Evolutionary conservation across 1,284 basidiomycete species (phyloP), one percentile per base, ranked within the genome.

Genomic region (Erythrobasidium hasegawianum): DNA sequence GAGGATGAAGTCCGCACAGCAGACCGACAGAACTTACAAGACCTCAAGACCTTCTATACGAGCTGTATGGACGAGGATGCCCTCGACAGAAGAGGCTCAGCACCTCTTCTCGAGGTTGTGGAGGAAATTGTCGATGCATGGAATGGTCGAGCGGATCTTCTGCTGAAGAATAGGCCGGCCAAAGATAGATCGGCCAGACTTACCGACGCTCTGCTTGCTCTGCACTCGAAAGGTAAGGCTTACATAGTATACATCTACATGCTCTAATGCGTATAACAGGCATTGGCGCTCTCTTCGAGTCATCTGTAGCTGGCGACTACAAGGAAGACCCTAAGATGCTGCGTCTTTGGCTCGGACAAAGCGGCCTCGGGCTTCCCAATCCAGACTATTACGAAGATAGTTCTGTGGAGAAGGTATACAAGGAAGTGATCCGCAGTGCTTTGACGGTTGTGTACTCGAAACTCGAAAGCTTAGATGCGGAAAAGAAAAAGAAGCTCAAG

Each of bases 321-420:
- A 90, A 88, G 24, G 81, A 85, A n/a, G 90, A 97, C 75, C 92
- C 95, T 0, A 88, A 93, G 72, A 78, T 83, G 52, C 91, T 95
- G 84, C 84, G 85, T 0, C 81, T 94, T 16, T 92, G 87, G 86
- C 85, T 97, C 74, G 86, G 83, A 70, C 94, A 97, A 75, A 84
- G 88, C 8, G 83, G 80, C 10, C 81, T 97, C 7, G 90, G 92
- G 33, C 84, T 97, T 14, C 94, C 94, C 0, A 86, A 92, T 47
- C 72, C 90, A 86, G 90, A 94, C 79, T 97, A 97, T 77, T 97
- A 92, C 76, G 83, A 88, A 55, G 94, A 97, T 69, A 80, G 86
- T 61, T 79, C 81, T 0, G 84, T 90, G 52, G 77, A 86, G 22
- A 81, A 84, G 24, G 78, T 89, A 11, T 97, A 97, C 78, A 81